Evolutionary conservation across 2,329 filamentous ascomycete genomes (phyloP), one percentile per base, ranked within the genome.

Genomic region (Simplicillium aogashimaense): DNA sequence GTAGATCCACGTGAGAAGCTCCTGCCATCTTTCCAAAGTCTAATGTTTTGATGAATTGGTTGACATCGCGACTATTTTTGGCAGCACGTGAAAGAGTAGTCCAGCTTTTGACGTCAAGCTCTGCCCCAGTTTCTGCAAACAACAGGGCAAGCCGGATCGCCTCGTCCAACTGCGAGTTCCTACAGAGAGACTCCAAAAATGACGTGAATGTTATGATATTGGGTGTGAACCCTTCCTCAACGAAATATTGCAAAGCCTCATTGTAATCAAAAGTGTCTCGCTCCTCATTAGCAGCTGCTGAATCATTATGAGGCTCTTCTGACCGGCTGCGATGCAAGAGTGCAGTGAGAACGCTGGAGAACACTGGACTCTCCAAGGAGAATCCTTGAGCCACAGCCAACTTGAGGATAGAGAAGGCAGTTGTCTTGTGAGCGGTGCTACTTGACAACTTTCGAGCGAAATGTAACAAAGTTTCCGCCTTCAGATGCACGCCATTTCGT

Each of bases 81-180:
- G 84, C 82, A 28, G 82, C 81, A 43, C 81, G 74, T 33, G 94
- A 70, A 29, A 95, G 65, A 20, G 78, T 78, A 1, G 78, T 69
- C 54, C 81, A 86, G 0, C 86, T 81, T 47, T 77, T 72, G 0
- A 62, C 61, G 55, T 94, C 79, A 0, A 85, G 74, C 40, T 72
- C 56, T 13, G 85, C 64, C 3, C 74, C 72, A 9, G 52, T 53
- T 42, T 61, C 57, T 29, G 52, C 47, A 12, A 63, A 55, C 3
- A 63, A 38, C 10, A 59, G 47, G 2, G 57, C 54, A 1, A 63
- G 49, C 11, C 57, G 46, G 28, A 61, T 54, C 20, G 59, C 60
- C 40, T 63, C 60, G 29, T 57, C 53, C 13, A 55, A 53, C 29
- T 63, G 53, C 8, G 55, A 57, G 8, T 53, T 74, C 43, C 78